These are phyloP conservation scores for Populus hybrid DNA, from an alignment of 441 rosid genomes.

Conservation along the genomic window DNA sequence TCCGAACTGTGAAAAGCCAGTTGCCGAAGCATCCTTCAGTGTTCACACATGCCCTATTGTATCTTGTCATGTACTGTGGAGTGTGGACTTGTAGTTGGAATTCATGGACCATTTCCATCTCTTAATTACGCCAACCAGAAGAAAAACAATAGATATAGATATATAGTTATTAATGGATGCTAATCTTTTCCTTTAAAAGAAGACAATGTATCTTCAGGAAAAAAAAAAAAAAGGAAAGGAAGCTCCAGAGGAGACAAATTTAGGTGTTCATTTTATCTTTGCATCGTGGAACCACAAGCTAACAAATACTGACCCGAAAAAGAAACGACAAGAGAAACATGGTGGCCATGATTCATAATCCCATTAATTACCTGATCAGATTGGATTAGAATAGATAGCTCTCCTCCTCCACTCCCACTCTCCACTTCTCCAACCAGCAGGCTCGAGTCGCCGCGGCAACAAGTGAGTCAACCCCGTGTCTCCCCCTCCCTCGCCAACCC, in stretches of 20 bases:
- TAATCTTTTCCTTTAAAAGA: no score
- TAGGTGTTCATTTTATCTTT: neutral
- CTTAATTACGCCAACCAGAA: no score
- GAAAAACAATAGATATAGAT: no score
- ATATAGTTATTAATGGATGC: no score
- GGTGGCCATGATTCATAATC: neutral
- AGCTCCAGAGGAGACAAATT: neutral
- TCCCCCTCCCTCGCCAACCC: neutral
- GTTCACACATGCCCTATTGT: neutral
- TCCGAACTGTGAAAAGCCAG: neutral
- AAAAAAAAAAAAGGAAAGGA: no score
- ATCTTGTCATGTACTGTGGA: no score
- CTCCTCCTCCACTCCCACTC: neutral
- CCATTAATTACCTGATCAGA: neutral
- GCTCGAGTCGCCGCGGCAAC: slow-evolving; percentile 19
- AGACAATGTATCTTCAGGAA: no score
- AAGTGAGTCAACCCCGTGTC: slow-evolving; percentile 17
- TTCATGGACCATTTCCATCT: no score
- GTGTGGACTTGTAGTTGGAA: no score
- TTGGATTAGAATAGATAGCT: neutral
- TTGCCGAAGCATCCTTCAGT: neutral
- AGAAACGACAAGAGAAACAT: neutral
- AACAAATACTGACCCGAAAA: neutral
- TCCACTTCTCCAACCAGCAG: neutral
- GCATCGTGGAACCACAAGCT: neutral